Evolutionary conservation across 805 yeast genomes (phyloP).

Genomic region (Huiozyma sinensis): DNA sequence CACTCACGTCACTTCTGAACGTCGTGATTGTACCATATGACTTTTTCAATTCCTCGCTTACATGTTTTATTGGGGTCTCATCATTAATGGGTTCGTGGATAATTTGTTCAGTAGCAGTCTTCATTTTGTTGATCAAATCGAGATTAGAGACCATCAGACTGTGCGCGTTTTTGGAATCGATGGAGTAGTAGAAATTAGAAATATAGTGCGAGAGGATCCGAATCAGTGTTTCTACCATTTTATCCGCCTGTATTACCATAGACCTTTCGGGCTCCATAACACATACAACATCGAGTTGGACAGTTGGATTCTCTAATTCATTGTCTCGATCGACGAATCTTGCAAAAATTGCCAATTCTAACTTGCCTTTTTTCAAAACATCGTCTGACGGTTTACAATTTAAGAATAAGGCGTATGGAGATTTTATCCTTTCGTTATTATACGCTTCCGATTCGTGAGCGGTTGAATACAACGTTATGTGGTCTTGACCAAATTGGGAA

Average conservation of each 20-base stretch:
- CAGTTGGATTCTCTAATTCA: conserved; percentile 2
- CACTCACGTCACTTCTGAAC: conserved; percentile 23
- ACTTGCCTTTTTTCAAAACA: conserved; percentile 28
- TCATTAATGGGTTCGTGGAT: background rate
- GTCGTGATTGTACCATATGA: conserved; percentile 26
- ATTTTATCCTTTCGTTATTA: conserved; percentile 41
- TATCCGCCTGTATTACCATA: conserved; percentile 8
- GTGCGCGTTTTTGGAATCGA: conserved; percentile 14
- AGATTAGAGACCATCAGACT: conserved; percentile 15
- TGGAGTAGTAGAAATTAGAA: conserved; percentile 18
- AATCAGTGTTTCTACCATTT: conserved; percentile 5
- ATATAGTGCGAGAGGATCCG: conserved; percentile 8
- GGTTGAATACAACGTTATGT: conserved; percentile 43
- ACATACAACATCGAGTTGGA: conserved; percentile 10
- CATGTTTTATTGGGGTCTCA: conserved; percentile 1
- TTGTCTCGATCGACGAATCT: conserved; percentile 28
- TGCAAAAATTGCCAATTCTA: conserved; percentile 42
- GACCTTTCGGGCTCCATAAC: conserved; percentile 6
- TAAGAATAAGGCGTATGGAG: conserved; percentile 57
- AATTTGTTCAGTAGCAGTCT: background rate
- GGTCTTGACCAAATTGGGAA: conserved; percentile 15
- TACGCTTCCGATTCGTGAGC: conserved; percentile 56
- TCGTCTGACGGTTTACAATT: conserved; percentile 39
- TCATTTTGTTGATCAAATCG: conserved; percentile 9
- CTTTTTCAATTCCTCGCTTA: conserved; percentile 11